Evolutionary conservation across 2,329 filamentous ascomycete genomes (phyloP).

Genomic region (Fusarium avenaceum): DNA sequence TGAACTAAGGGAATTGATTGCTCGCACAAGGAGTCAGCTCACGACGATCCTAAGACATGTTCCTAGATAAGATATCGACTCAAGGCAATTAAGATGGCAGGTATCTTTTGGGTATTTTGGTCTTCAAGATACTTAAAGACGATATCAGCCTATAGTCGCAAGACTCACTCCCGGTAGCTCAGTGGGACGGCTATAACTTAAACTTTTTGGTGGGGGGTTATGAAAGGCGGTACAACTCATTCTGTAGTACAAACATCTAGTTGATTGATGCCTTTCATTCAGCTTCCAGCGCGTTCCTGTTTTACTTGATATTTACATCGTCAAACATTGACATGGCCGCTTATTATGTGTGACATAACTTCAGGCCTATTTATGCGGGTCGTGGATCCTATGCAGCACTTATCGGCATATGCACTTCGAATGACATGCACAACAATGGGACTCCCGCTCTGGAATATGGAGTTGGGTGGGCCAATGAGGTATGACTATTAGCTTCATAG

Average conservation of each 20-base stretch:
- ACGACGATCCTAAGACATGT: neutral
- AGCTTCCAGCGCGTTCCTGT: neutral
- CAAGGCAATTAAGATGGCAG: neutral
- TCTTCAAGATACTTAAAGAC: neutral
- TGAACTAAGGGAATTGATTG: neutral
- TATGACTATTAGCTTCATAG: neutral
- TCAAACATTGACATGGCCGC: too few species aligned
- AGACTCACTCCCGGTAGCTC: neutral
- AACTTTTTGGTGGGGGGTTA: neutral
- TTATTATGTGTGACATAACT: neutral
- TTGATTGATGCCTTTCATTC: neutral
- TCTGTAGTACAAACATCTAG: neutral
- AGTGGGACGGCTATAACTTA: neutral
- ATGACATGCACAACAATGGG: conserved; percentile 35
- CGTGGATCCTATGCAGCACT: neutral
- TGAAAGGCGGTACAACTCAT: conserved; percentile 8
- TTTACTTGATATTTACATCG: neutral
- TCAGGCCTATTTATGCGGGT: neutral
- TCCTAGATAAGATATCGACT: neutral
- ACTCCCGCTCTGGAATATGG: conserved; percentile 36
- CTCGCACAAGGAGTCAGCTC: neutral
- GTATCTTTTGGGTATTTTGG: neutral
- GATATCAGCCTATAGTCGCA: neutral
- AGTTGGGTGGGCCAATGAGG: conserved; percentile 29
- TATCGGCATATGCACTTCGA: neutral